Evolutionary conservation across 2,329 filamentous ascomycete species (phyloP).

Genomic region (Metarhizium anisopliae): DNA sequence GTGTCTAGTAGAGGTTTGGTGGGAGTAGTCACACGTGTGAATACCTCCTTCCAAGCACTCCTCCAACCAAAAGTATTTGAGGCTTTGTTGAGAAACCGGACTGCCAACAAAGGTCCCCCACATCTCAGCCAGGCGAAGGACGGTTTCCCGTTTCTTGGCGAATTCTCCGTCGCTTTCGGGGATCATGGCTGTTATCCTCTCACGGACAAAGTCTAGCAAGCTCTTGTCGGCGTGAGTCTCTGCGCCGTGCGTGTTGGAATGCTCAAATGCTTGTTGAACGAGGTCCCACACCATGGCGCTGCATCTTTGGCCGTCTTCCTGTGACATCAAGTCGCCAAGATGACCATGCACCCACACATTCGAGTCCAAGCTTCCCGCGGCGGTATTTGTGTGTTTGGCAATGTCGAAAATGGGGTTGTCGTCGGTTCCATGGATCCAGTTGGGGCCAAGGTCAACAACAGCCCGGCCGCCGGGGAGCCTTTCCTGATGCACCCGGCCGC

Average conservation of each 20-base stretch:
- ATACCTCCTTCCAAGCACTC: conserved; percentile 65
- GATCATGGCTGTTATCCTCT: conserved; percentile 35
- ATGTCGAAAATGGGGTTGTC: conserved; percentile 63
- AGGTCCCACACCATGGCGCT: conserved; percentile 57
- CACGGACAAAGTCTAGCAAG: conserved; percentile 44
- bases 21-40: conserved; percentile 6
- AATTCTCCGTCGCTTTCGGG: conserved; percentile 32
- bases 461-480: conserved; percentile 36
- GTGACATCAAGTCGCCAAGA: conserved; percentile 40
- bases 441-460: conserved; percentile 61
- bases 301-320: conserved; percentile 35
- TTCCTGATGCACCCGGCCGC: conserved; percentile 52
- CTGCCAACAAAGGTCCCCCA: conserved; percentile 68
- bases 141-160: conserved; percentile 29
- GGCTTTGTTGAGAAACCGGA: conserved; percentile 53
- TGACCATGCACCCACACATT: conserved; percentile 47
- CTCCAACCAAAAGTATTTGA: conserved; percentile 72
- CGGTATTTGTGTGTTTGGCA: conserved; percentile 50
- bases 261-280: conserved; percentile 56
- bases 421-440: conserved; percentile 70
- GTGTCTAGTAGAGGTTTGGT: not conserved
- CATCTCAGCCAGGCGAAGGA: conserved; percentile 48
- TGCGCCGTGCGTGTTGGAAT: conserved; percentile 49
- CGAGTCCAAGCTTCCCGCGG: conserved; percentile 38
- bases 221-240: conserved; percentile 39